Percentiles rank a stretch among this genome's conserved stretches.
Evolutionary conservation across 2,329 filamentous ascomycete genomes (phyloP).

Genomic region (Pseudodiploospora longispora): DNA sequence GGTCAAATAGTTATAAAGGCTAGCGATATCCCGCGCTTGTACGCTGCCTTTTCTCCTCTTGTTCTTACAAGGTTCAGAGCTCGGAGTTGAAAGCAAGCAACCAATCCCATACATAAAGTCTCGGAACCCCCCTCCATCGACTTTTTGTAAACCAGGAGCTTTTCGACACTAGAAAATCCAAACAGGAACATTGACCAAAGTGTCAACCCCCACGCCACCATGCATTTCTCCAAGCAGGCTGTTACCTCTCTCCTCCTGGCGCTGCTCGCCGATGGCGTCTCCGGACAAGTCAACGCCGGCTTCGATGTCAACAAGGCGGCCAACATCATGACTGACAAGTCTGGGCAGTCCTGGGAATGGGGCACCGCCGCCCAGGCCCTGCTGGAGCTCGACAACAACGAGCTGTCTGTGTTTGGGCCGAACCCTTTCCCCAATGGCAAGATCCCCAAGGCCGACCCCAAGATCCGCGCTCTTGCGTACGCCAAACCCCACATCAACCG

Average conservation of each 20-base stretch:
- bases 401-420: conserved; percentile 10
- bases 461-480: conserved; percentile 4
- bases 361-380: conserved; percentile 10
- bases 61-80: too few relatives aligned
- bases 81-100: too few relatives aligned
- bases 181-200: too few relatives aligned
- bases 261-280: background rate
- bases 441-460: conserved; percentile 3
- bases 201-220: background rate
- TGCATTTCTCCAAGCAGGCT: background rate
- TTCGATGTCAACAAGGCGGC: conserved; percentile 8
- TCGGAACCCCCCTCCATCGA: too few relatives aligned
- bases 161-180: too few relatives aligned
- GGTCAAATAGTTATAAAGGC: too few relatives aligned
- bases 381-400: conserved; percentile 9
- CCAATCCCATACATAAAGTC: too few relatives aligned
- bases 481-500: conserved; percentile 9
- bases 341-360: conserved; percentile 11
- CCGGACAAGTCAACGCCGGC: conserved; percentile 4
- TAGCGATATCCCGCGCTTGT: too few relatives aligned
- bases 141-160: too few relatives aligned
- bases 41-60: too few relatives aligned
- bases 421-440: conserved; percentile 9
- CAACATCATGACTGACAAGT: conserved; percentile 5
- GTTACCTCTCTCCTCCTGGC: background rate